A percentile compares a stretch with the other conserved stretches of the same genome.
Conservation (phyloP, 179 eudicot species). For the Sideroxylon spinosum region DNA sequence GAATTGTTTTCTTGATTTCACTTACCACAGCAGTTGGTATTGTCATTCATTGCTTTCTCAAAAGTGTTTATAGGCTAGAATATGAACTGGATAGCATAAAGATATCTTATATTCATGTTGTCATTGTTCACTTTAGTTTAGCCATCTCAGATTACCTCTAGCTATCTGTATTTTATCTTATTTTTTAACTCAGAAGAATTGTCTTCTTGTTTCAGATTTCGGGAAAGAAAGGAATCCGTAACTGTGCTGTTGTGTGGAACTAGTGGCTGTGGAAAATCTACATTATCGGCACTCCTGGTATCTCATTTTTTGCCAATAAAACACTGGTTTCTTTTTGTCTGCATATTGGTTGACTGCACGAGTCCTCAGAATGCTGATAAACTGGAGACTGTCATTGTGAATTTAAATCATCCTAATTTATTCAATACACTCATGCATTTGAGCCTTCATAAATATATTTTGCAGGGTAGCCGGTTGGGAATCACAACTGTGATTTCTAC, state of each 20-base stretch:
- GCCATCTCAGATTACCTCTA: not conserved
- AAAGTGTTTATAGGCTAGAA: not conserved
- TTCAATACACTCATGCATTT: not conserved
- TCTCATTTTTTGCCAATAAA: not conserved
- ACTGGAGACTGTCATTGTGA: not conserved
- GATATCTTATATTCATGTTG: not conserved
- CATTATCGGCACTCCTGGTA: conserved; percentile 95
- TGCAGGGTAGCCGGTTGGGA: conserved; percentile 89
- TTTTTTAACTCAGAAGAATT: not conserved
- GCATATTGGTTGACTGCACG: not conserved
- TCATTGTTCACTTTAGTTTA: not conserved
- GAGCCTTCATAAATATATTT: not conserved
- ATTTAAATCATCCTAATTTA: not conserved
- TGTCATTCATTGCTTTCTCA: not conserved
- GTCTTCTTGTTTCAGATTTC: conserved; percentile 50
- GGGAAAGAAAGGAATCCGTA: conserved; percentile 92
- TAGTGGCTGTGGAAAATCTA: conserved; percentile 97
- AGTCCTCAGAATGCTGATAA: not conserved
- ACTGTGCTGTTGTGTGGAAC: conserved; percentile 92
- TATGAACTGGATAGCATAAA: not conserved
- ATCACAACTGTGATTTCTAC: conserved; percentile 89
- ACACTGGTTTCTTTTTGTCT: too few species aligned
- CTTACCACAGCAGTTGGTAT: not conserved
- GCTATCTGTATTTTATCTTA: too few species aligned
- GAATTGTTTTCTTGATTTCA: not conserved